phyloP scores from a whole-genome alignment of 371 early-diverging fungal genomes.

The Mortierella sp. region DNA sequence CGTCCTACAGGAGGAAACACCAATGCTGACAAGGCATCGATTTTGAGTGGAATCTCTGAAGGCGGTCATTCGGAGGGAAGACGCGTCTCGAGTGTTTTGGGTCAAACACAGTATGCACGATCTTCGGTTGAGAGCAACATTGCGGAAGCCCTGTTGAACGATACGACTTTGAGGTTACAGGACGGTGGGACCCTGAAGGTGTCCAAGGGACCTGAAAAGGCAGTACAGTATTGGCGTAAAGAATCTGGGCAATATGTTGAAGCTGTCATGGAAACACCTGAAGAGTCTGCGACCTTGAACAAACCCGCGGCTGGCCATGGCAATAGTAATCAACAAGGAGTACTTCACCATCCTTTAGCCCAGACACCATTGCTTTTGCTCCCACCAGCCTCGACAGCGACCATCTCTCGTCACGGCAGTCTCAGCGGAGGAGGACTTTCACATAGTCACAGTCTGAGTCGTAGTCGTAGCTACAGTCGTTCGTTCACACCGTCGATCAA shows the following conservation, averaged over 20 bases:
- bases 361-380: slow-evolving; percentile 29
- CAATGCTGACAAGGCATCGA: slow-evolving; percentile 12
- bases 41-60: slow-evolving; percentile 23
- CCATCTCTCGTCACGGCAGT: slow-evolving; percentile 1
- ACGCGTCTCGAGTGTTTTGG: slow-evolving; percentile 18
- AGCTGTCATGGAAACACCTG: not conserved
- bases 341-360: not conserved
- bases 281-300: slow-evolving; percentile 3
- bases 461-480: not conserved
- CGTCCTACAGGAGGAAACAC: no score
- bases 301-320: not conserved
- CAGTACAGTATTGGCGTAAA: slow-evolving; percentile 51
- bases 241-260: slow-evolving; percentile 45
- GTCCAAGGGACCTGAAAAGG: slow-evolving; percentile 50
- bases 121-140: slow-evolving; percentile 40
- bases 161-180: slow-evolving; percentile 30
- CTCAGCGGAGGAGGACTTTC: slow-evolving; percentile 6
- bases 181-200: slow-evolving; percentile 43
- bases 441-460: slow-evolving; percentile 16
- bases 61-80: slow-evolving; percentile 10
- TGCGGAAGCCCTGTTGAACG: slow-evolving; percentile 36
- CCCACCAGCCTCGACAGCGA: slow-evolving; percentile 8
- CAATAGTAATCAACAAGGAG: not conserved
- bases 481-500: slow-evolving; percentile 25
- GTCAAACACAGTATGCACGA: slow-evolving; percentile 19